Conservation (phyloP, 495 filamentous ascomycete genomes). For the Aspergillus mulundensis region DNA sequence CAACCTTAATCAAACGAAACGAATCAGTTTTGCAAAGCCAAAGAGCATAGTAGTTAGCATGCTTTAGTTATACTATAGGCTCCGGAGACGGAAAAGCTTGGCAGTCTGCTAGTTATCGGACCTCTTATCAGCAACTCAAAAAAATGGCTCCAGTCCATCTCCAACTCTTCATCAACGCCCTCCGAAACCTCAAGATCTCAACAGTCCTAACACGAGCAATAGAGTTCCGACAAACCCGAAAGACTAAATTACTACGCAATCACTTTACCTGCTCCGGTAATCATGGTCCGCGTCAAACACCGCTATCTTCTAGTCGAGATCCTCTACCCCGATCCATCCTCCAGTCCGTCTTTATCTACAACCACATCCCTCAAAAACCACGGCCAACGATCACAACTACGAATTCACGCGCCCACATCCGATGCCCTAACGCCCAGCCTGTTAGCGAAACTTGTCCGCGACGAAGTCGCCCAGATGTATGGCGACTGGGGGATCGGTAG, state of each 20-base stretch:
- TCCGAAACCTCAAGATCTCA: no score
- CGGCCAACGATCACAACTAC: constrained; percentile 40
- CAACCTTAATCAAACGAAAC: not conserved
- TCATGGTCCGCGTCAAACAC: constrained; percentile 95
- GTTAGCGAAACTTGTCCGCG: constrained; percentile 63
- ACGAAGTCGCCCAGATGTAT: constrained; percentile 66
- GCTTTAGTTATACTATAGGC: no score
- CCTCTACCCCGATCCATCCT: constrained; percentile 67
- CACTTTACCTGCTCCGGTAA: no score
- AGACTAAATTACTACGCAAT: not conserved
- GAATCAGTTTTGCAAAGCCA: no score
- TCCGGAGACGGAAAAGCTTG: not conserved
- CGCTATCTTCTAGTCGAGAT: constrained; percentile 91
- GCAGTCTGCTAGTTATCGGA: not conserved
- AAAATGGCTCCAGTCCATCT: not conserved
- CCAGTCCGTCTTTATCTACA: constrained; percentile 20
- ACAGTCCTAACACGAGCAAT: no score
- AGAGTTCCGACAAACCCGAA: no score
- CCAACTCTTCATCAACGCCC: no score
- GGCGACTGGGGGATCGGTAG: constrained; percentile 86
- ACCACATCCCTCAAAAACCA: constrained; percentile 3
- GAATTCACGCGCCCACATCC: constrained; percentile 73
- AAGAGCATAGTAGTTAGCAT: no score
- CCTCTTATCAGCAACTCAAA: constrained; percentile 2
- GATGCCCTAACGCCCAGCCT: constrained; percentile 57